Evolutionary conservation across 257 asterid species (phyloP), one percentile per base, ranked within the genome.

Genomic region (Jasminum sambac): DNA sequence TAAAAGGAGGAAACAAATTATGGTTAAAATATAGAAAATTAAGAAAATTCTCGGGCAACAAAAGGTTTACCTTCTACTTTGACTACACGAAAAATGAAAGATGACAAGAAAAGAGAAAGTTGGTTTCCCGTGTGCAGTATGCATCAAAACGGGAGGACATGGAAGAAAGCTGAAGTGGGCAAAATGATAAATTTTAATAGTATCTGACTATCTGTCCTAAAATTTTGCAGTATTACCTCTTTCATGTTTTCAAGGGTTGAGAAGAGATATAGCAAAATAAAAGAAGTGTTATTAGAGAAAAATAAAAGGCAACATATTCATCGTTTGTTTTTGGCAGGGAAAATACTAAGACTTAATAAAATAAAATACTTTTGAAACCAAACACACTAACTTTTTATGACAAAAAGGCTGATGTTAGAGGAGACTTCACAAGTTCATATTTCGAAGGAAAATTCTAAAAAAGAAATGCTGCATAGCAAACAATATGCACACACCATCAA

Each of bases 401-500:
- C 50, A 43, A 48, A 17, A 48, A n/a, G 58, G n/a, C 58, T 48
- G 58, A 43, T n/a, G 17, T 9, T 48, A 6, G 11, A 48, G 58
- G 24, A 16, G 58, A 17, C 24, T 42, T 24, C 30, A 34, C n/a
- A 61, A 36, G 43, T 13, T 30, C 10, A 40, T 46, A 37, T 41
- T 39, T 14, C 16, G 12, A 38, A 75, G 24, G 25, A 25, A 55
- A 48, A 41, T 36, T 50, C 11, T 24, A 43, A 16, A 17, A 50
- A 64, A 67, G 50, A 63, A 43, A 48, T 50, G 58, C 13, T 62
- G 25, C n/a, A 26, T 68, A 72, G 21, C 46, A 57, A 68, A 40
- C 25, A 38, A 17, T 57, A 71, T 23, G 64, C 46, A 76, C 85
- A 63, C 80, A 91, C 99, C 98, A 63, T 94, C 99, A 72, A 94